phyloP scores from a whole-genome alignment of 2,329 filamentous ascomycete genomes.

The Venturia oleaginea region DNA sequence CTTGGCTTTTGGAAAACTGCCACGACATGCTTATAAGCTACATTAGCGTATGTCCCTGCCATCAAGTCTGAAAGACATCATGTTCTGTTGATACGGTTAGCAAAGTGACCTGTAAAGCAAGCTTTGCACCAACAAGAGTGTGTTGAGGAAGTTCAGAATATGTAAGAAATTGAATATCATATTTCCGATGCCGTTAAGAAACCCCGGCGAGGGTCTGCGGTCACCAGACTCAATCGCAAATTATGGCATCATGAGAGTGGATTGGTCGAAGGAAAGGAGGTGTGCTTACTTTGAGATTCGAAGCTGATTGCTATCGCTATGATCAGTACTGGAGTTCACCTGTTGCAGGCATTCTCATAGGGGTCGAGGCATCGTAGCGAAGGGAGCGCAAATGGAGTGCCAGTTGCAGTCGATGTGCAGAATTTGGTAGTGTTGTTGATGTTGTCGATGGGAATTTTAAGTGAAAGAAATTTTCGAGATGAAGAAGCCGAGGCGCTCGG shows the following conservation, averaged over 20 bases:
- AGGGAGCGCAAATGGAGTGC: not conserved
- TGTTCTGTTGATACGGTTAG: not conserved
- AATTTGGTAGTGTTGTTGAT: not conserved
- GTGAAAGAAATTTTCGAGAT: not conserved
- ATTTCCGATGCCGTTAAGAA: slow-evolving; percentile 63
- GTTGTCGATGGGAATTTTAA: not conserved
- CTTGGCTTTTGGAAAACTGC: too few species aligned
- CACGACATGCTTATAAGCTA: too few species aligned
- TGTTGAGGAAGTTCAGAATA: slow-evolving; percentile 64
- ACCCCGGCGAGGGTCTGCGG: slow-evolving; percentile 89
- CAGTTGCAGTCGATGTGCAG: not conserved
- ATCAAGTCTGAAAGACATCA: slow-evolving; percentile 21
- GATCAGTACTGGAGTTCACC: not conserved
- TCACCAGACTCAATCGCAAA: slow-evolving; percentile 92
- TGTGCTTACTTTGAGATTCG: not conserved
- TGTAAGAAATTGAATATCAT: slow-evolving; percentile 98
- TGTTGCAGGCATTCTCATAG: not conserved
- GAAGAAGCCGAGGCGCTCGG: not conserved
- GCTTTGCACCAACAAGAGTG: not conserved
- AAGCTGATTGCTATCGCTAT: not conserved
- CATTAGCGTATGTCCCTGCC: not conserved
- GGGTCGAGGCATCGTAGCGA: not conserved
- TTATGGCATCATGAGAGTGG: slow-evolving; percentile 38
- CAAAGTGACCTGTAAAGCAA: slow-evolving; percentile 14
- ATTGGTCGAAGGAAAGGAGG: not conserved